A percentile compares a stretch with the other conserved stretches of the same genome.
phyloP scores from a whole-genome alignment of 2,329 filamentous ascomycete genomes.

The Pyrenochaeta sp. region DNA sequence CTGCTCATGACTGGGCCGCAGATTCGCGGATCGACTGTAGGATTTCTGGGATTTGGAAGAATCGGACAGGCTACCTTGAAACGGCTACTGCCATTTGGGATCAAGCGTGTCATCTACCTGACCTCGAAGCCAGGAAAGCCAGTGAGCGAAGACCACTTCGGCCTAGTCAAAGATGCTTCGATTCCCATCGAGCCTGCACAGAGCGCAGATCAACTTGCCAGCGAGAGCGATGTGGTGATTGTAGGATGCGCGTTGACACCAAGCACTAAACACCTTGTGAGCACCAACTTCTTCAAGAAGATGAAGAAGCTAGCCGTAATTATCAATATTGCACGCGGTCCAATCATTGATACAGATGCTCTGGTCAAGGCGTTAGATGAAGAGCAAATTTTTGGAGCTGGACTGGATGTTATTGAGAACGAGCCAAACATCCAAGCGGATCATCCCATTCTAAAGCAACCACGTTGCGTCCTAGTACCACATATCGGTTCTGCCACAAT shows the following conservation, averaged over 20 bases:
- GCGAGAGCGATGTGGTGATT: constrained; percentile 41
- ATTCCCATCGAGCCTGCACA: constrained; percentile 32
- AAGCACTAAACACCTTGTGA: constrained; percentile 38
- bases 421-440: constrained; percentile 60
- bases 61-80: constrained; percentile 39
- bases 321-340: constrained; percentile 66
- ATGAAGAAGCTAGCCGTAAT: constrained; percentile 64
- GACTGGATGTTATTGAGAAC: constrained; percentile 65
- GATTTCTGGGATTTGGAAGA: constrained; percentile 41
- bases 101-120: constrained; percentile 33
- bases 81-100: constrained; percentile 37
- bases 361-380: constrained; percentile 60
- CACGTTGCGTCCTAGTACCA: constrained; percentile 62
- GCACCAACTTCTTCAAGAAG: constrained; percentile 49
- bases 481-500: constrained; percentile 67
- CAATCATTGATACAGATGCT: constrained; percentile 63
- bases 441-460: constrained; percentile 57
- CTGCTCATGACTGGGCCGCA: constrained; percentile 41
- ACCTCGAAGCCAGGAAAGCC: constrained; percentile 36
- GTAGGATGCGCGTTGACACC: constrained; percentile 40
- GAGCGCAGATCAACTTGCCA: constrained; percentile 31
- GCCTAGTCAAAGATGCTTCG: constrained; percentile 19
- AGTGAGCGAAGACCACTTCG: constrained; percentile 35
- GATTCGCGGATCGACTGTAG: constrained; percentile 32
- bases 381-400: constrained; percentile 61